Evolutionary conservation across 2,329 filamentous ascomycete species (phyloP), one percentile per base, ranked within the genome.

Genomic region (Aspergillus amoenus): DNA sequence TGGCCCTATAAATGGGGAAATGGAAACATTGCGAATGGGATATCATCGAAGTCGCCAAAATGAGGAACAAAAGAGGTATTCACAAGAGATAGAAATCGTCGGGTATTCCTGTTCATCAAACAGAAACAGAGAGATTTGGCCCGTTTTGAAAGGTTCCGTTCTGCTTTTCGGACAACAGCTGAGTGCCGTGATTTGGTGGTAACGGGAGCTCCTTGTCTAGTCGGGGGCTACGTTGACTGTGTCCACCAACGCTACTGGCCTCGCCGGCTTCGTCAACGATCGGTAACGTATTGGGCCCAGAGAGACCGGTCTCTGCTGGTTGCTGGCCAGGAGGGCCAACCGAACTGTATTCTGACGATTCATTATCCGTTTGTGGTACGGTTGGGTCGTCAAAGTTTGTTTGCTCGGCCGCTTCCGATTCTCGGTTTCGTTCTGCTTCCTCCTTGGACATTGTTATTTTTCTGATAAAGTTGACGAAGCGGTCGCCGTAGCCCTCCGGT

Each of bases 251-350:
- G 58, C 88, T 90, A 7, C 82, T 84, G 9, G 81, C 87, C 73
- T 97, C 93, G 5, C 86, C 89, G n/a, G 86, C 88, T 75, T 97
- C 93, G 64, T 96, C 90, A 6, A 97, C 92, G 9, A 97, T 88
- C 0, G 93, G 93, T 2, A 97, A 77, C 1, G 82, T 86, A 32
- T 81, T 80, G 24, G 70, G 70, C 12, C 80, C 73, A 13, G 82
- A 80, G 76, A 82, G 68, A 70, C 71, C 68, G 72, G 86, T 71
- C 66, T 88, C 80, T 68, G 78, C 82, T 21, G 77, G 83, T 74
- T 79, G 89, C 70, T 77, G 82, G 63, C 80, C 81, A 57, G 78
- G 85, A 56, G 92, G 73, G 34, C 87, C 78, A 17, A 87, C 77
- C 21, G 84, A 79, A 3, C 81, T 82, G 45, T 84, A 84, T 66